These are phyloP conservation scores for Salix udensis DNA, from an alignment of 345 rosid species.

Conservation along the genomic window DNA sequence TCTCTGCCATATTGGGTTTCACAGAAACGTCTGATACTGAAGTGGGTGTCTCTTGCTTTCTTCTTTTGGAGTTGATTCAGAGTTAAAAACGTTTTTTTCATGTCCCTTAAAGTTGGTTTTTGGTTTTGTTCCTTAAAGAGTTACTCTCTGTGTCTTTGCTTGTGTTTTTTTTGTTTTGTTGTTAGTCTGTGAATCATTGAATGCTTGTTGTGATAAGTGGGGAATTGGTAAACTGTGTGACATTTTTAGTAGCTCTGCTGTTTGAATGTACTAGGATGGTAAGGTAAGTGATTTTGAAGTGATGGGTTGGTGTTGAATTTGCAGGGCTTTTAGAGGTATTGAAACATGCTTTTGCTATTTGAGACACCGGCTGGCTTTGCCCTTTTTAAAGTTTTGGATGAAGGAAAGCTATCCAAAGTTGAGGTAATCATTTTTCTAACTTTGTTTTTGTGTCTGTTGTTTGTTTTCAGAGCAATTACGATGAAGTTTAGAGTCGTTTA, in stretches of 20 bases:
- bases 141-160: not conserved
- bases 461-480: not conserved
- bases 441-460: not conserved
- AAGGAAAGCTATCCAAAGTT: conserved; percentile 61
- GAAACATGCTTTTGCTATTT: conserved; percentile 56
- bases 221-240: not conserved
- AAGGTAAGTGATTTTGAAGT: not conserved
- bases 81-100: not conserved
- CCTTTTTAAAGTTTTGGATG: conserved; percentile 64
- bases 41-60: not conserved
- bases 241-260: not conserved
- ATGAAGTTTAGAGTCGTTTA: not conserved
- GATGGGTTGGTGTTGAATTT: not conserved
- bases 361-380: conserved; percentile 79
- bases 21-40: not conserved
- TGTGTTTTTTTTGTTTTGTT: not conserved
- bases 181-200: not conserved
- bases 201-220: not conserved
- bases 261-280: not conserved
- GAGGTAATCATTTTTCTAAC: conserved; percentile 41
- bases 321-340: conserved; percentile 2
- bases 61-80: not conserved
- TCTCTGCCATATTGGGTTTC: not conserved
- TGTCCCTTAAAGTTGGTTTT: not conserved
- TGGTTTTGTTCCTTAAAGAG: not conserved